Conservation (phyloP, 257 asterid genomes). For the Eustoma russellianum region DNA sequence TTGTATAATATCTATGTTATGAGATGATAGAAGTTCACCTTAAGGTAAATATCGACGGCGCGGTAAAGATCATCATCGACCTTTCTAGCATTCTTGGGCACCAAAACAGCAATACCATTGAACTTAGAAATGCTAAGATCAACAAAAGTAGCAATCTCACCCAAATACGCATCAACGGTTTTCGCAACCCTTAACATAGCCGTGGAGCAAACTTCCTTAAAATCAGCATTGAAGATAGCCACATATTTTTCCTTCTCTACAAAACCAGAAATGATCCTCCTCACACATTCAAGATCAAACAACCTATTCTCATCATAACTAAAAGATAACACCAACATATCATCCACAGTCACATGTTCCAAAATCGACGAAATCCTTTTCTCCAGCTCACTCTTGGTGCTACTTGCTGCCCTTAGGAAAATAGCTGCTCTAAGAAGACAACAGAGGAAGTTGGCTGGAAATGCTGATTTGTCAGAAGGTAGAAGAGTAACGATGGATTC, state of each 20-base stretch:
- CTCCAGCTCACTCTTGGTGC: conserved; percentile 74
- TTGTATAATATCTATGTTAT: neutral
- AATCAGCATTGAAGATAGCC: conserved; percentile 63
- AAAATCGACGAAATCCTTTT: conserved; percentile 49
- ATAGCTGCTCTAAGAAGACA: conserved; percentile 79
- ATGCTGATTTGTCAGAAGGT: conserved; percentile 61
- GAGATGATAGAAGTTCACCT: conserved; percentile 26
- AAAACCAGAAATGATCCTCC: conserved; percentile 68
- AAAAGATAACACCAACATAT: conserved; percentile 56
- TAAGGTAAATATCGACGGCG: conserved; percentile 80
- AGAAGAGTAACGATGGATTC: conserved; percentile 58
- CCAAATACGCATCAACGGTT: conserved; percentile 71
- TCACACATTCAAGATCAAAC: conserved; percentile 82
- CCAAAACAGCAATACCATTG: conserved; percentile 77
- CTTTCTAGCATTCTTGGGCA: conserved; percentile 70
- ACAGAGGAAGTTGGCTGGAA: conserved; percentile 79
- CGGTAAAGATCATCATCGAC: conserved; percentile 85
- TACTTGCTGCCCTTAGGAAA: conserved; percentile 38
- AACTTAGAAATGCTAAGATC: conserved; percentile 73
- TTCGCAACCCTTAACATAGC: conserved; percentile 67
- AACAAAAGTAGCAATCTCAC: conserved; percentile 60
- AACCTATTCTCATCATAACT: conserved; percentile 75
- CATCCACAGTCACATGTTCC: conserved; percentile 76
- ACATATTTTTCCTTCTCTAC: conserved; percentile 79
- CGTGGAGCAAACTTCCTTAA: conserved; percentile 51